Evolutionary conservation across 306 rosid genomes (phyloP).

Genomic region (Vicia sativa): DNA sequence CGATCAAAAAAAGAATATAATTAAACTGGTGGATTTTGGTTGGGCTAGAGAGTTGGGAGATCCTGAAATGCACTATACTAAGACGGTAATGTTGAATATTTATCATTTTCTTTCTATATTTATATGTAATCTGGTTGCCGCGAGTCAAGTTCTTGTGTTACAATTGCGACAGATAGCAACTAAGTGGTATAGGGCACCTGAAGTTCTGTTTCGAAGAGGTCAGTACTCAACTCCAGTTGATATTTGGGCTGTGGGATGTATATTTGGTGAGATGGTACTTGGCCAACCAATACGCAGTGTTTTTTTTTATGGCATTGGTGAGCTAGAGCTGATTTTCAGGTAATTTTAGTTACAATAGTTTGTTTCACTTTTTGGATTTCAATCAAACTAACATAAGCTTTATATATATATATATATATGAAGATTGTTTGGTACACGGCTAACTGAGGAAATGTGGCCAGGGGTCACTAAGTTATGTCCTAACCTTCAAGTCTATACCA

Average conservation of each 20-base stretch:
- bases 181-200: slow-evolving; percentile 37
- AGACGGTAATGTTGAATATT: background rate
- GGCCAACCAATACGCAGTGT: background rate
- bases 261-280: slow-evolving; percentile 41
- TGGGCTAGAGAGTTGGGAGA: slow-evolving; percentile 24
- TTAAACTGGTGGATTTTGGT: slow-evolving; percentile 35
- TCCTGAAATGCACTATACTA: background rate
- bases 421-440: slow-evolving; percentile 43
- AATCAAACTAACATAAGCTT: background rate
- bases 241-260: slow-evolving; percentile 42
- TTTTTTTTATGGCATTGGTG: background rate
- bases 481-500: background rate
- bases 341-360: background rate
- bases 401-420: background rate
- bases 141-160: background rate
- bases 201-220: background rate
- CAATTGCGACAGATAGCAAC: slow-evolving; percentile 27
- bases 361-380: background rate
- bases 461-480: slow-evolving; percentile 1
- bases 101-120: background rate
- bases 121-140: background rate
- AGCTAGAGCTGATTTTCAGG: slow-evolving; percentile 30
- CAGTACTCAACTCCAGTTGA: slow-evolving; percentile 28
- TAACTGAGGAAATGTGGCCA: slow-evolving; percentile 33
- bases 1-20: background rate